phyloP scores from a whole-genome alignment of 108 stramenopile genomes.

The Skeletonema potamos region DNA sequence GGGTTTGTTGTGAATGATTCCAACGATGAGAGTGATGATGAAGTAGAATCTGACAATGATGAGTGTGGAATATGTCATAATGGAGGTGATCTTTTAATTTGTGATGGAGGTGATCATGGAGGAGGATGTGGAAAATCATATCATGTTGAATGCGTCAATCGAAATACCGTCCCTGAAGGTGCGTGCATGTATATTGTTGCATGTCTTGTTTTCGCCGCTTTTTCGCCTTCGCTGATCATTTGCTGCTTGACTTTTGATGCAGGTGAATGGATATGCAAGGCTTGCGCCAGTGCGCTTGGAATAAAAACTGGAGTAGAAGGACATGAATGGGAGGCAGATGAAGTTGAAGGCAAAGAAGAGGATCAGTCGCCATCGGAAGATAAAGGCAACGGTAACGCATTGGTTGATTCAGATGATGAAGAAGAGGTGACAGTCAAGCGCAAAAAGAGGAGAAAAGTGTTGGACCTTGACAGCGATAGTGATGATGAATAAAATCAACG shows the following conservation, averaged over 20 bases:
- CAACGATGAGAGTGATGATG: constrained; percentile 13
- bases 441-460: background rate
- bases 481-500: constrained; percentile 2
- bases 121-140: constrained; percentile 59
- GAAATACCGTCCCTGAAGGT: constrained; percentile 47
- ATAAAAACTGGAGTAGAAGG: constrained; percentile 45
- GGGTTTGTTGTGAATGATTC: constrained; percentile 52
- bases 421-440: background rate
- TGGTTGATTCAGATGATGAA: constrained; percentile 23
- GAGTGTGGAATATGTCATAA: constrained; percentile 50
- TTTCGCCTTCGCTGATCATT: background rate
- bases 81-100: constrained; percentile 63
- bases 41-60: constrained; percentile 43
- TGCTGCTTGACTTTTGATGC: background rate
- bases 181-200: background rate
- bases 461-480: constrained; percentile 7
- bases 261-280: constrained; percentile 71
- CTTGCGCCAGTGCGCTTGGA: constrained; percentile 47
- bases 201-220: background rate
- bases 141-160: constrained; percentile 55
- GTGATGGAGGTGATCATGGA: constrained; percentile 57
- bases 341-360: background rate
- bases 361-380: background rate
- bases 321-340: constrained; percentile 38
- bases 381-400: background rate